Conservation (phyloP, 495 filamentous ascomycete species). For the Penicillium verhagenii region DNA sequence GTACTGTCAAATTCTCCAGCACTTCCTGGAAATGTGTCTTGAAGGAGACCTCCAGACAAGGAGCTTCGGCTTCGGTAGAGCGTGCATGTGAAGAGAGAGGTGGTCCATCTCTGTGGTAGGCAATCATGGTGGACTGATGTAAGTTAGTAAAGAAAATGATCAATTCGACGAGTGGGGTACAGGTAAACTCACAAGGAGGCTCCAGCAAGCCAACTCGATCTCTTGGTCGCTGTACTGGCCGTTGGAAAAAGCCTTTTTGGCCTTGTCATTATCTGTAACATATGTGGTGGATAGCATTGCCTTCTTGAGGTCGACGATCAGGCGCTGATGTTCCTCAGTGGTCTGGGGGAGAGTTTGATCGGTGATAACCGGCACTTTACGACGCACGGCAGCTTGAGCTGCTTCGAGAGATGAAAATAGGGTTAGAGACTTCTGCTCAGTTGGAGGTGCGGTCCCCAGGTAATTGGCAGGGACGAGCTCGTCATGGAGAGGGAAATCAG, state of each 20-base stretch:
- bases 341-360: not conserved
- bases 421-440: too few relatives aligned
- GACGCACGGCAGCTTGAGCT: not conserved
- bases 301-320: not conserved
- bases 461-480: too few relatives aligned
- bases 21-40: not conserved
- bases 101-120: not conserved
- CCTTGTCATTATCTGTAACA: not conserved
- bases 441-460: too few relatives aligned
- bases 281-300: not conserved
- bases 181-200: not conserved
- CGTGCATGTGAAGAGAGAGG: too few relatives aligned
- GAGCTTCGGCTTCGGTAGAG: too few relatives aligned
- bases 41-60: too few relatives aligned
- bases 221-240: not conserved
- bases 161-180: not conserved
- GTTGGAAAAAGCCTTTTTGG: not conserved
- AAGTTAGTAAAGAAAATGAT: not conserved
- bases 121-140: not conserved
- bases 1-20: not conserved
- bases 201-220: not conserved
- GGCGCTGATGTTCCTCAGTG: not conserved
- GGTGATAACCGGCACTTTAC: not conserved
- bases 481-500: too few relatives aligned
- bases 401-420: not conserved